Percentiles rank a stretch among this genome's conserved stretches.
These are phyloP conservation scores for Spathaspora hagerdaliae DNA, from an alignment of 805 yeast genomes.

Conservation along the genomic window DNA sequence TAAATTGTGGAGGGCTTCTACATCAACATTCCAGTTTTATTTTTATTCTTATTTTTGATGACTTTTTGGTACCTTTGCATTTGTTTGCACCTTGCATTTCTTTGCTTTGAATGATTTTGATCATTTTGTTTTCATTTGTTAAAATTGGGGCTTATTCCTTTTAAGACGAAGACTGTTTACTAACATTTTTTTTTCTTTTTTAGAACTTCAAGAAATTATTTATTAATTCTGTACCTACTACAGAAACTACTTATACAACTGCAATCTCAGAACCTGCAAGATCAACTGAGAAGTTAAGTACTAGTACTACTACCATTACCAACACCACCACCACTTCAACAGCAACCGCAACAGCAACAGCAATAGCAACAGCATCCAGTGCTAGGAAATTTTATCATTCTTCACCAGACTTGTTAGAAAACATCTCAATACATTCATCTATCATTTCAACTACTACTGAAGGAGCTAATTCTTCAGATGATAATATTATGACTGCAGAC, in stretches of 20 bases:
- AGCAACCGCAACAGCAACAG: not conserved
- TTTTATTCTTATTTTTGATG: too few species aligned
- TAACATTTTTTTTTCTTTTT: constrained; percentile 1
- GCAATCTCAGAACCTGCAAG: constrained; percentile 4
- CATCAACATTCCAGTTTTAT: too few species aligned
- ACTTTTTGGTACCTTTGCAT: too few species aligned
- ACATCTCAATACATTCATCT: not conserved
- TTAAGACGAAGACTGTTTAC: too few species aligned
- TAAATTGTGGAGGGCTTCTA: too few species aligned
- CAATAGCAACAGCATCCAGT: too few species aligned
- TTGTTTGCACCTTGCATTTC: too few species aligned
- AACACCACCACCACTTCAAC: not conserved
- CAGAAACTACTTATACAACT: constrained; percentile 6
- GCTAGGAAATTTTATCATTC: not conserved
- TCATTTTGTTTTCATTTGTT: too few species aligned
- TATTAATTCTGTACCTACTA: constrained; percentile 1
- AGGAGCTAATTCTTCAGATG: not conserved
- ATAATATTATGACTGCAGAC: not conserved
- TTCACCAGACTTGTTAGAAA: not conserved
- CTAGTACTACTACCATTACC: too few species aligned
- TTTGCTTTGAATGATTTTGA: too few species aligned
- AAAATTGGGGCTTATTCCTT: too few species aligned
- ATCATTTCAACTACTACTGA: not conserved
- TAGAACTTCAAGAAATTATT: constrained; percentile 8
- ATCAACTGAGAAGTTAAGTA: not conserved